Conservation (phyloP, 192 early-diverging fungal genomes). For the Dissophora ornata region DNA sequence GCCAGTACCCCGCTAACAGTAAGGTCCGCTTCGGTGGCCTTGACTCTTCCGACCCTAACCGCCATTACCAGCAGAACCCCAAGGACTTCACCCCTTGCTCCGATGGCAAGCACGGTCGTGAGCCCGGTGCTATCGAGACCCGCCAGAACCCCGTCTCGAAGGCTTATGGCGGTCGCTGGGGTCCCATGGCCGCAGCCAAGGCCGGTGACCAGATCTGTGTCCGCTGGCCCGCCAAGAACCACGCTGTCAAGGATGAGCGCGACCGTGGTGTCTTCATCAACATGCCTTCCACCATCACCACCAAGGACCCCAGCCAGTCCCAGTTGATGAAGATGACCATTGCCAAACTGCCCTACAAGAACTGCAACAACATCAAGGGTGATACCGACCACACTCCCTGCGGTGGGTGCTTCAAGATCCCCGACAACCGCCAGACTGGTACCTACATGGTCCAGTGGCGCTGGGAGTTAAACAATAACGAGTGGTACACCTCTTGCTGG, state of each 20-base stretch:
- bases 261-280: constrained; percentile 41
- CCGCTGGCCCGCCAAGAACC: constrained; percentile 54
- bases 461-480: constrained; percentile 44
- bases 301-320: constrained; percentile 32
- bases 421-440: constrained; percentile 9
- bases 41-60: constrained; percentile 16
- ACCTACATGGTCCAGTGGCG: constrained; percentile 52
- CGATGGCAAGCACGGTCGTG: constrained; percentile 15
- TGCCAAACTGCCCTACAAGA: constrained; percentile 48
- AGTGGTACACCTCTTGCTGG: constrained; percentile 54
- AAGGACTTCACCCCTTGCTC: constrained; percentile 14
- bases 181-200: constrained; percentile 23
- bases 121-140: constrained; percentile 21
- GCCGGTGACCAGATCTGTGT: constrained; percentile 36
- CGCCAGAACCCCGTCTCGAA: constrained; percentile 20
- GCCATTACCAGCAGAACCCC: constrained; percentile 39
- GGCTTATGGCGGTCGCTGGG: constrained; percentile 34
- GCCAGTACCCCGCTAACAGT: constrained; percentile 12
- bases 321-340: no score
- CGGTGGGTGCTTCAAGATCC: constrained; percentile 41
- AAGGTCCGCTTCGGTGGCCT: constrained; percentile 13
- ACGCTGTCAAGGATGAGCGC: constrained; percentile 22
- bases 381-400: constrained; percentile 43
- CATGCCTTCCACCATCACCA: constrained; percentile 14
- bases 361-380: constrained; percentile 30